Conservation (phyloP, 2,329 filamentous ascomycete species). For the Phialophora chinensis region DNA sequence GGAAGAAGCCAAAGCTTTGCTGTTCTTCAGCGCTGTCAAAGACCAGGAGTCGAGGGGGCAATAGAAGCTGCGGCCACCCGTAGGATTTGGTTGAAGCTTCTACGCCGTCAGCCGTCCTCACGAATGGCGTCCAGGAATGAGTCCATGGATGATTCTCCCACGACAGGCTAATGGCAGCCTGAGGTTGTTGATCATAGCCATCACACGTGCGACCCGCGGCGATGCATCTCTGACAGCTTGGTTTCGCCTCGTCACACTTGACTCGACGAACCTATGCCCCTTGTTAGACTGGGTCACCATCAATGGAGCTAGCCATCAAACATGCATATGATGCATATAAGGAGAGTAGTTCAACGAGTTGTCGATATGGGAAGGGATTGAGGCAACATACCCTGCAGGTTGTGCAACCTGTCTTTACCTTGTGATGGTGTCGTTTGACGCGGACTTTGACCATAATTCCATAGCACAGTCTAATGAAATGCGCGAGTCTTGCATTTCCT, state of each 20-base stretch:
- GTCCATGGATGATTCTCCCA: conserved; percentile 21
- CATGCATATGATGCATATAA: background rate
- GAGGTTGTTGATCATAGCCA: conserved; percentile 11
- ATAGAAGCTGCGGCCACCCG: conserved; percentile 1
- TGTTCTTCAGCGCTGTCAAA: conserved; percentile 22
- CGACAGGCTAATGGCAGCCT: conserved; percentile 2
- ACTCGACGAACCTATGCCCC: conserved; percentile 14
- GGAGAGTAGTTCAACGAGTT: background rate
- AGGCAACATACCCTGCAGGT: conserved; percentile 16
- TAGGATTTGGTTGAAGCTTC: background rate
- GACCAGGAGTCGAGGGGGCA: conserved; percentile 17
- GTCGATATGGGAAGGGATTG: background rate
- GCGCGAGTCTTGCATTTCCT: background rate
- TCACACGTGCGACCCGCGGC: conserved; percentile 18
- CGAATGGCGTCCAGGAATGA: conserved; percentile 23
- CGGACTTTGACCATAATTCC: background rate
- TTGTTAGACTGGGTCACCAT: background rate
- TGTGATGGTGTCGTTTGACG: conserved; percentile 10
- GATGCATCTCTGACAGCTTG: conserved; percentile 15
- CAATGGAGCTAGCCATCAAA: background rate
- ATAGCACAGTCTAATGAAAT: background rate
- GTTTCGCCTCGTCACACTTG: conserved; percentile 24
- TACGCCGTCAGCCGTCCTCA: background rate
- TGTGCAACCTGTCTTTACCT: conserved; percentile 19
- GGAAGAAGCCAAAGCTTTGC: conserved; percentile 21